phyloP scores from a whole-genome alignment of 163 green algal species.

The Scenedesmus sp. region DNA sequence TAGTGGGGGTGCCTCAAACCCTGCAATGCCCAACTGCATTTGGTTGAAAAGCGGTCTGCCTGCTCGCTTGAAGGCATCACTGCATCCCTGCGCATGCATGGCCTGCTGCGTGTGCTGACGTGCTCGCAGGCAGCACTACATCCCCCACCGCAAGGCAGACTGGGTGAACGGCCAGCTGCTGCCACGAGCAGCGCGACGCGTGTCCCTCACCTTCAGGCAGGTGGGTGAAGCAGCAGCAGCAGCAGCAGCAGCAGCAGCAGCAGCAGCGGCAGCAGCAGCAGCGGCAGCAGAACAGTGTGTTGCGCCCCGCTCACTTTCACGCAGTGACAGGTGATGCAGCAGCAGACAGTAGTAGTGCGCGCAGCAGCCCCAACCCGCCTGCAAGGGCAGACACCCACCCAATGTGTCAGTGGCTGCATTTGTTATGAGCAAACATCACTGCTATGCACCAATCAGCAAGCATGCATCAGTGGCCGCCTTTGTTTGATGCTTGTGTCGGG shows the following conservation, averaged over 20 bases:
- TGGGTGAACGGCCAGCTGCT: constrained; percentile 66
- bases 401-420: no score
- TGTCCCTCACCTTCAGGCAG: constrained; percentile 91
- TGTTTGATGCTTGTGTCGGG: no score
- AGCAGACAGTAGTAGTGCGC: no score
- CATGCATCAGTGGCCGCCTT: no score
- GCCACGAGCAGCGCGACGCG: constrained; percentile 65
- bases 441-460: no score
- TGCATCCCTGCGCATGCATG: background rate
- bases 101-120: background rate
- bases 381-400: no score
- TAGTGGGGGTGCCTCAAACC: no score
- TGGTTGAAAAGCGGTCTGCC: no score
- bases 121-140: constrained; percentile 93
- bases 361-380: no score
- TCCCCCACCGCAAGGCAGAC: constrained; percentile 93
- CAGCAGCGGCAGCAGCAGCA: background rate
- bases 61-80: background rate
- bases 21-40: no score
- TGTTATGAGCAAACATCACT: no score
- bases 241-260: constrained; percentile 6
- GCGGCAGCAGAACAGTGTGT: constrained; percentile 51
- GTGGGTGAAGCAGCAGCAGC: constrained; percentile 56
- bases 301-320: constrained; percentile 90
- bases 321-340: constrained; percentile 65